phyloP scores from a whole-genome alignment of 495 filamentous ascomycete species.

The Penicillium malachiteum region DNA sequence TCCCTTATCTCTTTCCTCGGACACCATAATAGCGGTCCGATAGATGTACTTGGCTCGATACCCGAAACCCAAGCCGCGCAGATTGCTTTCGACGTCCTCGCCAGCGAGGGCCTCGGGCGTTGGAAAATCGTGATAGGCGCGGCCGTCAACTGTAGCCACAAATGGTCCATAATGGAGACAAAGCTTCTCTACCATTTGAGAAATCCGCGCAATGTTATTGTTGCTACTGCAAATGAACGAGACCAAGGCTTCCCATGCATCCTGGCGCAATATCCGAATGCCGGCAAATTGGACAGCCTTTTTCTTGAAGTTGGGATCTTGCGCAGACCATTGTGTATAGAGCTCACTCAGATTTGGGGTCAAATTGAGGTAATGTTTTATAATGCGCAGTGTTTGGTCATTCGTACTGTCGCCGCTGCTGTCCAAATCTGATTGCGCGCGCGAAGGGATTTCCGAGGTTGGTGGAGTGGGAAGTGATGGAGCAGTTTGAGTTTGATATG shows the following conservation, averaged over 20 bases:
- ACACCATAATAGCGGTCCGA: slow-evolving; percentile 75
- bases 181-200: slow-evolving; percentile 92
- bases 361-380: slow-evolving; percentile 83
- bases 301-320: slow-evolving; percentile 86
- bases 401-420: slow-evolving; percentile 15
- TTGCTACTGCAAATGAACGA: slow-evolving; percentile 98
- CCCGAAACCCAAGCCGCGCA: slow-evolving; percentile 86
- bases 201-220: slow-evolving; percentile 95
- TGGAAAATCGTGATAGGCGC: slow-evolving; percentile 86
- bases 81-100: slow-evolving; percentile 67
- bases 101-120: slow-evolving; percentile 65
- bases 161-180: slow-evolving; percentile 80
- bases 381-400: slow-evolving; percentile 65
- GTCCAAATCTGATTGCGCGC: slow-evolving; percentile 17
- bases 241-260: slow-evolving; percentile 92
- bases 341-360: slow-evolving; percentile 66
- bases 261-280: slow-evolving; percentile 91
- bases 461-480: slow-evolving; percentile 21
- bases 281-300: slow-evolving; percentile 86
- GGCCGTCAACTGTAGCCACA: slow-evolving; percentile 66
- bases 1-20: slow-evolving; percentile 58
- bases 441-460: slow-evolving; percentile 33
- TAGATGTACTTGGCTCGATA: slow-evolving; percentile 92
- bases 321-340: slow-evolving; percentile 82
- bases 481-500: slow-evolving; percentile 16